phyloP scores from a whole-genome alignment of 768 basidiomycete genomes.

The Xanthoconium stramineum region DNA sequence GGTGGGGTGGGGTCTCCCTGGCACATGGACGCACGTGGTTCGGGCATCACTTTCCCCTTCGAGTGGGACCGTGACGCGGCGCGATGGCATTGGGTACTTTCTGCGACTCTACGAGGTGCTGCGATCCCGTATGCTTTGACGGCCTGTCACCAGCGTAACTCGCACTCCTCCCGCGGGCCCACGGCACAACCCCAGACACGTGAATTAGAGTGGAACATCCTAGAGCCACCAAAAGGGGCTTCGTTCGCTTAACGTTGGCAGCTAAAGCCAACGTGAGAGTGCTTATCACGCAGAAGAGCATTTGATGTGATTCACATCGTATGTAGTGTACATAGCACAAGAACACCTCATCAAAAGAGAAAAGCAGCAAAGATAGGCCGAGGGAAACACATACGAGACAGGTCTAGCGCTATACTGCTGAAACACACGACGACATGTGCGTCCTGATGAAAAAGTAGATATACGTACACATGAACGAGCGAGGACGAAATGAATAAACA shows the following conservation, averaged over 20 bases:
- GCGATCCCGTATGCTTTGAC: too few relatives aligned
- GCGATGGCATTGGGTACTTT: background rate
- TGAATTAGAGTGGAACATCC: background rate
- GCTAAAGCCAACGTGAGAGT: background rate
- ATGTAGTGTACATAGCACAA: background rate
- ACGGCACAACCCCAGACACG: background rate
- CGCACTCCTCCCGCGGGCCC: too few relatives aligned
- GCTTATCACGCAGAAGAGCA: background rate
- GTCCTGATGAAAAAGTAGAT: background rate
- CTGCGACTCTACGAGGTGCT: too few relatives aligned
- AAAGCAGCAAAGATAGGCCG: background rate
- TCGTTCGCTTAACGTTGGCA: background rate
- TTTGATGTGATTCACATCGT: background rate
- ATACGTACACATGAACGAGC: constrained; percentile 15
- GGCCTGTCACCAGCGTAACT: background rate
- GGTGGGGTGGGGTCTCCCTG: background rate
- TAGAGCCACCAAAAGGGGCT: background rate
- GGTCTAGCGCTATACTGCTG: constrained; percentile 7
- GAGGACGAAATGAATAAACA: constrained; percentile 17
- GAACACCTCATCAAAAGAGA: background rate
- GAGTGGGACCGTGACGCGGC: background rate
- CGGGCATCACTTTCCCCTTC: too few relatives aligned
- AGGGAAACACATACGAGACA: background rate
- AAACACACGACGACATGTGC: background rate
- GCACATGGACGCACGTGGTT: too few relatives aligned